These are phyloP conservation scores for Silene noctiflora DNA, from an alignment of 179 eudicot species.

Conservation along the genomic window DNA sequence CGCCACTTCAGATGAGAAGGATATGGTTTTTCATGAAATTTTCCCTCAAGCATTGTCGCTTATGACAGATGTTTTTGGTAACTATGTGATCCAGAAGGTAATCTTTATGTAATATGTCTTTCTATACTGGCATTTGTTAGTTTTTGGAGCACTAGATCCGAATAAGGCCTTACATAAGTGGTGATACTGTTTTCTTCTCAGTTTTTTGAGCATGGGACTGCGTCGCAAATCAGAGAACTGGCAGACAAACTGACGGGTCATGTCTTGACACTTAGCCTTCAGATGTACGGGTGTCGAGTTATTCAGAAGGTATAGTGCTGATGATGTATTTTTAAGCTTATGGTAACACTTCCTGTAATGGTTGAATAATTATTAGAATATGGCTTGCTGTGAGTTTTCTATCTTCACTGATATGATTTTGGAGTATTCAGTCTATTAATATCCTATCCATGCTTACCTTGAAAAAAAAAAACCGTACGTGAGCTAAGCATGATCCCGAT, in stretches of 20 bases:
- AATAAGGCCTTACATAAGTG: not conserved
- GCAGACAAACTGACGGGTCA: constrained; percentile 84
- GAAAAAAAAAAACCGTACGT: too few relatives aligned
- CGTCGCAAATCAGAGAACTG: constrained; percentile 72
- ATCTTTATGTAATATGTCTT: not conserved
- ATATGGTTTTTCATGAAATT: constrained; percentile 88
- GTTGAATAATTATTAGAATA: not conserved
- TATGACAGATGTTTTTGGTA: constrained; percentile 98
- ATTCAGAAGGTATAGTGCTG: constrained; percentile 71
- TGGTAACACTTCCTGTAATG: not conserved
- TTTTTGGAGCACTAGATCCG: not conserved
- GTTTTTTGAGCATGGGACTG: constrained; percentile 87
- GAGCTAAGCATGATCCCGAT: too few relatives aligned
- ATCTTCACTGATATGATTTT: not conserved
- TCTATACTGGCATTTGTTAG: not conserved
- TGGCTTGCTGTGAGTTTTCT: not conserved
- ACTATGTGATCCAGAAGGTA: constrained; percentile 94
- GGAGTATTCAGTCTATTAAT: not conserved
- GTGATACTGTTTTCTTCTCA: constrained; percentile 25
- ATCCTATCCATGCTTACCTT: not conserved
- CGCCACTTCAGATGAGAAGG: constrained; percentile 82
- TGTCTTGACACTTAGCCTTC: constrained; percentile 86
- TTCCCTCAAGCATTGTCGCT: constrained; percentile 78
- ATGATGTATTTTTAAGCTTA: not conserved
- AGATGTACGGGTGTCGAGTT: constrained; percentile 95